Evolutionary conservation across 208 protist genomes (phyloP).

Genomic region (Leishmania arabica): DNA sequence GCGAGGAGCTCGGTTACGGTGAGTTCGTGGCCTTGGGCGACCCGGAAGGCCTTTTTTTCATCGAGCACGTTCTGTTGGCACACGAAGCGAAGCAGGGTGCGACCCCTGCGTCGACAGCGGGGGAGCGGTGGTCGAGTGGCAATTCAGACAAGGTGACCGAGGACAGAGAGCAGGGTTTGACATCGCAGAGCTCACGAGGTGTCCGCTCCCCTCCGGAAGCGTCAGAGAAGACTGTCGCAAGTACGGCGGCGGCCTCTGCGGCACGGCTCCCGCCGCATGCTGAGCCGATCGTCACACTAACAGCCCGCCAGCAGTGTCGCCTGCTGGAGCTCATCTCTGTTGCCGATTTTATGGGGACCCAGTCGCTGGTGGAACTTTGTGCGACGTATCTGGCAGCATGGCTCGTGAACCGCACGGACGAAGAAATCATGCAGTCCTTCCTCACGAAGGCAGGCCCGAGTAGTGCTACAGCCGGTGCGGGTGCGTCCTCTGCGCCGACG

Average conservation of each 20-base stretch:
- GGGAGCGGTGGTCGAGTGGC: neutral
- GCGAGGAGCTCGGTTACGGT: slow-evolving; percentile 20
- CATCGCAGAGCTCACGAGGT: slow-evolving; percentile 4
- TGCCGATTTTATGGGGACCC: slow-evolving; percentile 62
- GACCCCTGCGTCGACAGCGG: neutral
- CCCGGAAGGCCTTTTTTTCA: slow-evolving; percentile 24
- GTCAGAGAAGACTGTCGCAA: neutral
- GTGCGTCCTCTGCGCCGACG: neutral
- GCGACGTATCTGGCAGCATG: slow-evolving; percentile 57
- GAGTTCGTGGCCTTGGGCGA: slow-evolving; percentile 13
- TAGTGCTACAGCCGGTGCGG: neutral
- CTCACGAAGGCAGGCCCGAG: neutral
- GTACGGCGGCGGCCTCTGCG: neutral
- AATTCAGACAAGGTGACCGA: neutral
- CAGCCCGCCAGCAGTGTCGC: slow-evolving; percentile 30
- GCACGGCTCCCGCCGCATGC: neutral
- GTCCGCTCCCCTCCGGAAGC: neutral
- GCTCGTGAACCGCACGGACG: slow-evolving; percentile 56
- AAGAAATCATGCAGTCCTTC: slow-evolving; percentile 58
- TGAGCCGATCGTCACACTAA: neutral
- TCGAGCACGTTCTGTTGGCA: slow-evolving; percentile 29
- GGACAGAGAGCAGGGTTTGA: neutral
- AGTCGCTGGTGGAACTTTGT: slow-evolving; percentile 40
- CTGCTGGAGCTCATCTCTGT: slow-evolving; percentile 65
- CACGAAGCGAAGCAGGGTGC: neutral